Base-by-base conservation (phyloP, 2,329 filamentous ascomycete species). In the Calonectria henricotiae region DNA sequence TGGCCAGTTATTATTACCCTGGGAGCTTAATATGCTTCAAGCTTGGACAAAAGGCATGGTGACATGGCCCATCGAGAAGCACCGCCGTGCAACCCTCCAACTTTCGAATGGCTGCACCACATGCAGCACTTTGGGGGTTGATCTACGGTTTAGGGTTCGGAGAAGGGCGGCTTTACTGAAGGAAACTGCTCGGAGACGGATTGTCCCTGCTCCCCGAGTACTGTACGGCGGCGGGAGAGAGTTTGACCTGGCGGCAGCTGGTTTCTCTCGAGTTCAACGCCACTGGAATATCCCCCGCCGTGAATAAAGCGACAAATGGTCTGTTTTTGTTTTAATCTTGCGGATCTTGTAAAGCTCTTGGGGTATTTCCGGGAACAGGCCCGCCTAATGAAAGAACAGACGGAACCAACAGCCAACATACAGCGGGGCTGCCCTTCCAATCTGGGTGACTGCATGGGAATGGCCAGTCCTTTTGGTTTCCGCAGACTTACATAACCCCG, bases 281-380 rank as follows among this genome's bases (percentile, higher is more conserved):
- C 46, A 39, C 13, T 39, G 32, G 68, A 68, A 71, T 71, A 65
- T 62, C 69, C 69, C 67, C 66, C 67, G 58, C 44, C 32, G 17
- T 25, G 12, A 25, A 32, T 37, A 44, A 54, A 51, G 51, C 51
- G 12, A 15, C 51, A 11, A 12, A 32, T 55, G 32, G 6, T 25
- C 15, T 58, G 39, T 39, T 25, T 39, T 13, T 23, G 20, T 27
- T 39, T 15, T 55, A 13, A 4, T 39, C 32, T 39, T 23, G 62
- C 23, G 17, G 25, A 20, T 39, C 54, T 35, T 17, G 51, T 58
- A 27, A 27, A 4, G 9, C 32, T 12, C 47, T 49, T 20, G 55
- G 46, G 47, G 23, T 20, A 27, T 62, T 35, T 17, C 27, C 17
- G 60, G 44, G 41, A 60, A 63, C 49, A n/a, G 60, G 35, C 49